These are phyloP conservation scores for Neurospora sp. DNA, from an alignment of 495 filamentous ascomycete species.

Conservation along the genomic window DNA sequence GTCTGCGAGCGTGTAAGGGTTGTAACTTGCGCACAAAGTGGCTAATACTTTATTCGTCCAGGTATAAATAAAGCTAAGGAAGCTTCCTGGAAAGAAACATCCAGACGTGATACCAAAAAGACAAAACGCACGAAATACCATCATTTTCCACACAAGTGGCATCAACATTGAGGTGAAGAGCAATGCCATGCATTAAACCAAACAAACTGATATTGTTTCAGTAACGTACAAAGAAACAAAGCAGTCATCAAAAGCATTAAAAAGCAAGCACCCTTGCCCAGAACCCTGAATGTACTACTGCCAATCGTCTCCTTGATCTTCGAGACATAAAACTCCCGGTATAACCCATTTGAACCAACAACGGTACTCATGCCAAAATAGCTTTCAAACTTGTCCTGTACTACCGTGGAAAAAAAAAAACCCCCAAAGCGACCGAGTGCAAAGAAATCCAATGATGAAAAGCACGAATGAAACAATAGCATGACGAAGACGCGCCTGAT, in stretches of 20 bases:
- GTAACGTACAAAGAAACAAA: background rate
- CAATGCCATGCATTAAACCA: background rate
- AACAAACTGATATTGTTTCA: background rate
- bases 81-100: background rate
- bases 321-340: background rate
- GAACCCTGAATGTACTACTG: background rate
- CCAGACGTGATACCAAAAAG: no score
- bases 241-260: background rate
- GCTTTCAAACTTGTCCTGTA: background rate
- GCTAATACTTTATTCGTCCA: background rate
- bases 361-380: background rate
- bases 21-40: background rate
- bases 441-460: background rate
- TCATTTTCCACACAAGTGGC: background rate
- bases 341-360: background rate
- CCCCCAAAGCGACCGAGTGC: background rate
- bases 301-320: background rate
- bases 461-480: background rate
- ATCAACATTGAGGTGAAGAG: background rate
- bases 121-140: background rate
- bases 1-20: background rate
- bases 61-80: background rate
- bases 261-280: background rate
- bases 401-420: background rate
- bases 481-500: background rate